These are phyloP conservation scores for Penicillium sp. DNA, from an alignment of 2,329 filamentous ascomycete species.

Conservation along the genomic window DNA sequence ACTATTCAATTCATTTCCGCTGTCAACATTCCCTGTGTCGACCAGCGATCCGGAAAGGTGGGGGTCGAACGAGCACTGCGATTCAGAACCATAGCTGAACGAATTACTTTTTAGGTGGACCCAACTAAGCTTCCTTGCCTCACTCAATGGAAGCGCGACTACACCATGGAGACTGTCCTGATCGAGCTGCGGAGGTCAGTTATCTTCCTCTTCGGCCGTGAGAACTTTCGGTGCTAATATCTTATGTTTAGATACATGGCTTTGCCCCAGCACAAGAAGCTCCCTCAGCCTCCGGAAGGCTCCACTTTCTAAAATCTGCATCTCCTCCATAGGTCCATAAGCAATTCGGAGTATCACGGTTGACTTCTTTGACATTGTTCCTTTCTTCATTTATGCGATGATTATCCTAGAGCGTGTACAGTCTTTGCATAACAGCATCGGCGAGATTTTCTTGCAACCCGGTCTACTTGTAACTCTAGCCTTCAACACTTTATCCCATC, in stretches of 20 bases:
- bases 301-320: slow-evolving; percentile 51
- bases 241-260: slow-evolving; percentile 74
- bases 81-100: slow-evolving; percentile 6
- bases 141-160: slow-evolving; percentile 83
- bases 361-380: slow-evolving; percentile 23
- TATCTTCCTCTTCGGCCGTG: slow-evolving; percentile 12
- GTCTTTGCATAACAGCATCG: slow-evolving; percentile 38
- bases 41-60: slow-evolving; percentile 70
- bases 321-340: slow-evolving; percentile 20
- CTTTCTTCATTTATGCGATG: slow-evolving; percentile 19
- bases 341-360: slow-evolving; percentile 30
- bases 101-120: slow-evolving; percentile 59
- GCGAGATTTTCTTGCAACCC: slow-evolving; percentile 27
- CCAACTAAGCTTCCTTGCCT: slow-evolving; percentile 78
- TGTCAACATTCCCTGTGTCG: slow-evolving; percentile 95
- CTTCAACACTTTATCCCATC: neutral
- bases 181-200: slow-evolving; percentile 74
- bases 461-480: slow-evolving; percentile 25
- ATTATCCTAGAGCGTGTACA: slow-evolving; percentile 35
- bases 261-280: slow-evolving; percentile 83
- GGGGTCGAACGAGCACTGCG: slow-evolving; percentile 7
- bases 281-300: slow-evolving; percentile 87
- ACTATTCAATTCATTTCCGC: slow-evolving; percentile 88
- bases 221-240: slow-evolving; percentile 21
- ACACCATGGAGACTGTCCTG: slow-evolving; percentile 90